These are phyloP conservation scores for Candida buenavistaensis DNA, from an alignment of 1,139 yeast species.

Conservation along the genomic window DNA sequence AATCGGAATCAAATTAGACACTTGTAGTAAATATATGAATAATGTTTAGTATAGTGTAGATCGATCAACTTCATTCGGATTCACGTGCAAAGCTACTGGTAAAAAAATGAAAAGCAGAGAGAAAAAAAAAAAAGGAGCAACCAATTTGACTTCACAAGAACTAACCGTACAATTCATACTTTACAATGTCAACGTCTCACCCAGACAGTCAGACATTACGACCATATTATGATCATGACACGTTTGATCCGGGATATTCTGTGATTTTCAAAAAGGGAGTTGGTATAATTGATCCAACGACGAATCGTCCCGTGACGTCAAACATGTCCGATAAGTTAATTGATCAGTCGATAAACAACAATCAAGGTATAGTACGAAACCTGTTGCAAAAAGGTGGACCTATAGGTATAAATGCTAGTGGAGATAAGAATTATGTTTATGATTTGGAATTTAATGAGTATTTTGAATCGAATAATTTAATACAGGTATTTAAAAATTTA, in stretches of 20 bases:
- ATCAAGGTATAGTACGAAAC: slow-evolving; percentile 13
- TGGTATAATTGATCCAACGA: slow-evolving; percentile 50
- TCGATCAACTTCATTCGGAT: too few species aligned
- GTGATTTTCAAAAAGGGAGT: slow-evolving; percentile 61
- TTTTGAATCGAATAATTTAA: slow-evolving; percentile 57
- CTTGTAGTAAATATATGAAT: too few species aligned
- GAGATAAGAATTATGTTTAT: slow-evolving; percentile 50
- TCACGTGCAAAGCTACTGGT: too few species aligned
- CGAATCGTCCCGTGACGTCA: slow-evolving; percentile 35
- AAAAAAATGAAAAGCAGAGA: background rate
- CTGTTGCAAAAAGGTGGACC: slow-evolving; percentile 18
- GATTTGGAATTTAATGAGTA: slow-evolving; percentile 72
- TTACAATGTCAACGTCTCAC: slow-evolving; percentile 8
- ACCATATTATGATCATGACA: slow-evolving; percentile 73
- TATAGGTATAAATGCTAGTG: slow-evolving; percentile 18
- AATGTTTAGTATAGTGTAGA: too few species aligned
- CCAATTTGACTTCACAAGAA: background rate
- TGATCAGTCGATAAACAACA: slow-evolving; percentile 14
- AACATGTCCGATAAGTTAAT: slow-evolving; percentile 22
- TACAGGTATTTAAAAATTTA: slow-evolving; percentile 54
- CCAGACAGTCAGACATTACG: slow-evolving; percentile 34
- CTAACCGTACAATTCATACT: too few species aligned
- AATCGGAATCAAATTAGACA: slow-evolving; percentile 34
- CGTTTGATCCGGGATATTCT: slow-evolving; percentile 67
- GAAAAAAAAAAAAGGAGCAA: background rate